Evolutionary conservation across 805 yeast species (phyloP).

Genomic region (Lachancea sp.): DNA sequence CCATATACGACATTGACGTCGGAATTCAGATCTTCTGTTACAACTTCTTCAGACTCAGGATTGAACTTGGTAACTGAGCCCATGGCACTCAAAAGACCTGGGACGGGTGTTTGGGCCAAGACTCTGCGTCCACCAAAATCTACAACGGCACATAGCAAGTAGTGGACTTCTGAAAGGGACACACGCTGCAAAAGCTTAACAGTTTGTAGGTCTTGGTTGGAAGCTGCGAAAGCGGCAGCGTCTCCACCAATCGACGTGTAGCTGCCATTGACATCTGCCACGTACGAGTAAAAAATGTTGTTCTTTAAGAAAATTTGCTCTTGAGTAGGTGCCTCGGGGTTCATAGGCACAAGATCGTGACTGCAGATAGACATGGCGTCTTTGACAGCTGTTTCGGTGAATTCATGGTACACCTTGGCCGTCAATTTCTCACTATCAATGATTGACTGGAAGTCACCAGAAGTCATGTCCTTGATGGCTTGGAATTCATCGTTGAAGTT

Average conservation of each 20-base stretch:
- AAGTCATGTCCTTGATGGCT: slow-evolving; percentile 66
- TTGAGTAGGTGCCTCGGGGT: slow-evolving; percentile 61
- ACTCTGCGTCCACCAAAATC: slow-evolving; percentile 87
- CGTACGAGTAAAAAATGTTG: slow-evolving; percentile 81
- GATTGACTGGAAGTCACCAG: slow-evolving; percentile 53
- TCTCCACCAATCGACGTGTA: slow-evolving; percentile 68
- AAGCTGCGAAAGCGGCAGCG: slow-evolving; percentile 77
- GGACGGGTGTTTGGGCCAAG: slow-evolving; percentile 91
- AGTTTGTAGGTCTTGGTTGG: slow-evolving; percentile 71
- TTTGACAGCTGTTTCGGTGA: slow-evolving; percentile 64
- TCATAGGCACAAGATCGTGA: slow-evolving; percentile 71
- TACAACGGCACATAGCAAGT: slow-evolving; percentile 75
- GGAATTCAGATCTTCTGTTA: slow-evolving; percentile 31
- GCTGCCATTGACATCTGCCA: slow-evolving; percentile 52
- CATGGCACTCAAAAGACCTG: slow-evolving; percentile 52
- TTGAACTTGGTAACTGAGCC: slow-evolving; percentile 37
- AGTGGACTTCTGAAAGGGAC: slow-evolving; percentile 57
- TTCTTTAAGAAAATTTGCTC: slow-evolving; percentile 68
- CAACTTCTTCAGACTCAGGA: slow-evolving; percentile 37
- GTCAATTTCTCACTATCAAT: slow-evolving; percentile 69
- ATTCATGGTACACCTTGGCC: slow-evolving; percentile 66
- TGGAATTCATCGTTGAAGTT: slow-evolving; percentile 94
- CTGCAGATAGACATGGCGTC: slow-evolving; percentile 73
- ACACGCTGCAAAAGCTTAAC: slow-evolving; percentile 61
- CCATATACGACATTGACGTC: slow-evolving; percentile 66